Conservation (phyloP, 352 stramenopile genomes). For the Phytopythium aichiense region DNA sequence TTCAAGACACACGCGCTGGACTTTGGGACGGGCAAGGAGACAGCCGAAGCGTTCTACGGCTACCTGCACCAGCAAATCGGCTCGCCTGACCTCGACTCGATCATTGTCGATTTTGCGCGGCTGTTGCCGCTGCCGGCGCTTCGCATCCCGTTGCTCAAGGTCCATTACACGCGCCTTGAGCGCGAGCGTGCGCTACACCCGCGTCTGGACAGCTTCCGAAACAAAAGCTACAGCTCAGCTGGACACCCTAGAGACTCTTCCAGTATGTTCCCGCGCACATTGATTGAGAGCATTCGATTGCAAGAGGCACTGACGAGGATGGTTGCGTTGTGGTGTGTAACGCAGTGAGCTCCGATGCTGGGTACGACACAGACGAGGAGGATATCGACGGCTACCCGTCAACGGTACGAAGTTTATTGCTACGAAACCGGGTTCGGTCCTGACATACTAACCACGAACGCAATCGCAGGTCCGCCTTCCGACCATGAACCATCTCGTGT, state of each 20-base stretch:
- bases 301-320: neutral
- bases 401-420: slow-evolving; percentile 35
- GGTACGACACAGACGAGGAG: slow-evolving; percentile 51
- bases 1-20: slow-evolving; percentile 78
- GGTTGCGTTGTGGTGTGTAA: neutral
- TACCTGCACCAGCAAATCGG: slow-evolving; percentile 61
- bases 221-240: slow-evolving; percentile 66
- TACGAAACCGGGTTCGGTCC: neutral
- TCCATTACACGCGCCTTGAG: slow-evolving; percentile 56
- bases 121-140: slow-evolving; percentile 56
- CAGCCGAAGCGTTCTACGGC: slow-evolving; percentile 55
- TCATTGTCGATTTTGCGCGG: slow-evolving; percentile 79
- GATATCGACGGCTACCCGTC: slow-evolving; percentile 66
- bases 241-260: slow-evolving; percentile 25
- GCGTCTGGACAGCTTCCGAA: slow-evolving; percentile 30
- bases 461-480: slow-evolving; percentile 51
- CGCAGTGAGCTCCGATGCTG: slow-evolving; percentile 10
- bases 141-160: slow-evolving; percentile 64
- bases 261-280: slow-evolving; percentile 4
- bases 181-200: slow-evolving; percentile 11
- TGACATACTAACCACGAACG: neutral
- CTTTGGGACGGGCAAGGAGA: slow-evolving; percentile 68
- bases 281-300: neutral
- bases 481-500: slow-evolving; percentile 82
- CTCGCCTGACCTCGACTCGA: slow-evolving; percentile 46